Percentiles rank a stretch among this genome's conserved stretches.
phyloP scores from a whole-genome alignment of 1,284 basidiomycete species.

The Abortiporus biennis region DNA sequence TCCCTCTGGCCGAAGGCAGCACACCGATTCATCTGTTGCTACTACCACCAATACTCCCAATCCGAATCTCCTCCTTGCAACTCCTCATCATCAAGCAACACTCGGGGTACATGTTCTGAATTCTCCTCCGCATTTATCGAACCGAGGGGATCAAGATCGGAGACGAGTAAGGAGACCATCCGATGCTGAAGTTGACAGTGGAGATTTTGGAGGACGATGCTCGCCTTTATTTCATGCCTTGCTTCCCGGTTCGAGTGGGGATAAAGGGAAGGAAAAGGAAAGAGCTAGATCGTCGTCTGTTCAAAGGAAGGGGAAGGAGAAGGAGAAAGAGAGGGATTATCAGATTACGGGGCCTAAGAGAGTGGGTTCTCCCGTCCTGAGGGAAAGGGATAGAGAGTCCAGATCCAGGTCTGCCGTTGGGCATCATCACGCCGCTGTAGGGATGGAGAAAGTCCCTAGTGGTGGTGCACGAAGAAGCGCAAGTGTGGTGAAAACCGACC shows the following conservation, averaged over 20 bases:
- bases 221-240: constrained; percentile 23
- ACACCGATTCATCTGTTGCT: too few species aligned
- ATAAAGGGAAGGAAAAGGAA: constrained; percentile 24
- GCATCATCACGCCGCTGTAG: too few species aligned
- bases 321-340: constrained; percentile 12
- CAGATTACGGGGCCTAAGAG: constrained; percentile 21
- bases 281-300: constrained; percentile 13
- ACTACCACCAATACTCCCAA: too few species aligned
- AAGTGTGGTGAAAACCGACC: constrained; percentile 18
- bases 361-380: constrained; percentile 25
- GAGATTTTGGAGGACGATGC: constrained; percentile 22
- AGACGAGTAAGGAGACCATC: too few species aligned
- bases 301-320: constrained; percentile 7
- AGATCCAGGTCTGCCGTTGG: constrained; percentile 15
- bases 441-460: constrained; percentile 23
- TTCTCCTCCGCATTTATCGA: constrained; percentile 16
- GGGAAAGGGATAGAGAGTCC: constrained; percentile 16
- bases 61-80: too few species aligned
- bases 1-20: too few species aligned
- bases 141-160: too few species aligned
- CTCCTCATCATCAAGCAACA: constrained; percentile 14
- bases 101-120: constrained; percentile 18
- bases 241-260: constrained; percentile 8
- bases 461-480: constrained; percentile 17
- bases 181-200: constrained; percentile 16